A percentile compares a stretch with the other conserved stretches of the same genome.
Evolutionary conservation across 345 rosid genomes (phyloP).

Genomic region (Trapa incisa): DNA sequence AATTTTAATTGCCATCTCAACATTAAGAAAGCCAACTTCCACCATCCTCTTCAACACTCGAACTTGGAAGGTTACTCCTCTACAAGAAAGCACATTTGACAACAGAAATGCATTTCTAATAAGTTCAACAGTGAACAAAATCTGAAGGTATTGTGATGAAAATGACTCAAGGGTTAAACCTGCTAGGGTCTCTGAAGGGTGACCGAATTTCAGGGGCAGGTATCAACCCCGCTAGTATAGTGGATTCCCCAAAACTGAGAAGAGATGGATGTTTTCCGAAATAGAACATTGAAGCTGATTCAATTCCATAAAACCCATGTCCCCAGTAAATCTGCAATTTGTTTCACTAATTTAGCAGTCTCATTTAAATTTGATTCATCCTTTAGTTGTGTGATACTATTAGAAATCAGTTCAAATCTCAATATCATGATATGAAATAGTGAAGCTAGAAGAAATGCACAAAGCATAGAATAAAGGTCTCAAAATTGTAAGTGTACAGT

Average conservation of each 20-base stretch:
- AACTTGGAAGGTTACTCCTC: background rate
- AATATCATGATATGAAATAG: too few relatives aligned
- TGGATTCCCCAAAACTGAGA: conserved; percentile 8
- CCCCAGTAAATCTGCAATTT: conserved; percentile 21
- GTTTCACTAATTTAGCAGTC: too few relatives aligned
- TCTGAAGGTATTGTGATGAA: too few relatives aligned
- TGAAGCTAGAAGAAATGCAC: too few relatives aligned
- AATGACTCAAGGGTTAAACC: background rate
- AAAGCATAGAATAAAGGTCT: too few relatives aligned
- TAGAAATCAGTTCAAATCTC: too few relatives aligned
- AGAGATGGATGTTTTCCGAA: conserved; percentile 23
- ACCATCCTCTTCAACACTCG: background rate
- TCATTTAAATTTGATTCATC: too few relatives aligned
- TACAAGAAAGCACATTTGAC: too few relatives aligned
- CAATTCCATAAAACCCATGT: conserved; percentile 23
- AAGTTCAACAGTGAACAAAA: too few relatives aligned
- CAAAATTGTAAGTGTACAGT: too few relatives aligned
- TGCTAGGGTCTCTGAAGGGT: conserved; percentile 1
- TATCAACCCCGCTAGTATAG: background rate
- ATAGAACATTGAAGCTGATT: conserved; percentile 19
- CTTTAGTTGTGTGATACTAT: too few relatives aligned
- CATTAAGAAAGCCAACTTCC: background rate
- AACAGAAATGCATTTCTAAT: too few relatives aligned
- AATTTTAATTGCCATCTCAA: background rate
- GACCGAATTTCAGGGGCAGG: background rate